These are phyloP conservation scores for Trichosporon faecale DNA, from an alignment of 1,284 basidiomycete genomes.

Conservation along the genomic window DNA sequence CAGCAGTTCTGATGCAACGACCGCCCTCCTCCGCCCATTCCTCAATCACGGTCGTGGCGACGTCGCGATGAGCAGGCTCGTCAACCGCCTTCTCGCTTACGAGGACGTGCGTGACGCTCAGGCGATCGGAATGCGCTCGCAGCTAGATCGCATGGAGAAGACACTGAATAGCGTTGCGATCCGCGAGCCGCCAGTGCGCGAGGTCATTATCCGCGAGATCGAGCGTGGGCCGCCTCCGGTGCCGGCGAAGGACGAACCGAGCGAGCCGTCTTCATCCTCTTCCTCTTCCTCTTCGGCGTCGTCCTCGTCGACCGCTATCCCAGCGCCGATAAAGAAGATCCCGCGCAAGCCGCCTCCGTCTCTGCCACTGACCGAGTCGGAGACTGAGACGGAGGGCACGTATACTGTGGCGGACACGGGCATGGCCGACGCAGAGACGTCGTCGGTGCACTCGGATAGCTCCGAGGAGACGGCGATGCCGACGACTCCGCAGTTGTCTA, in stretches of 20 bases:
- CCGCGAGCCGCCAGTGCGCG: conserved; percentile 13
- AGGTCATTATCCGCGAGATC: conserved; percentile 10
- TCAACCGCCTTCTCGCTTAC: conserved; percentile 47
- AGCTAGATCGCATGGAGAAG: conserved; percentile 49
- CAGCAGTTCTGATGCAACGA: not conserved
- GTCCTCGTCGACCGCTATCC: conserved; percentile 5
- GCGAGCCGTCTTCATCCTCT: not conserved
- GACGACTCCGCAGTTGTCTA: conserved; percentile 11
- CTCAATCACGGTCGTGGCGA: not conserved
- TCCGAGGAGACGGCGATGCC: conserved; percentile 26
- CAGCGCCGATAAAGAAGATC: not conserved
- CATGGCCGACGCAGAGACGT: not conserved
- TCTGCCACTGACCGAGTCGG: not conserved
- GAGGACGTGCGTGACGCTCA: conserved; percentile 42
- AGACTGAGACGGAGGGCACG: not conserved
- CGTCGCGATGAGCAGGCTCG: conserved; percentile 7
- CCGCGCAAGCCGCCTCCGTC: not conserved
- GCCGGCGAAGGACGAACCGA: conserved; percentile 31
- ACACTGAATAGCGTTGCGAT: conserved; percentile 29
- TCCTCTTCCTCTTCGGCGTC: not conserved
- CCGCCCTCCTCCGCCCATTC: not conserved
- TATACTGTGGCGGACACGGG: not conserved
- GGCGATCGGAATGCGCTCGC: conserved; percentile 33
- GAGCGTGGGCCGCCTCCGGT: conserved; percentile 36
- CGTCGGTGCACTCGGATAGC: not conserved